A percentile compares a stretch with the other conserved stretches of the same genome.
Evolutionary conservation across 2,329 filamentous ascomycete species (phyloP).

Genomic region (Macrophomina phaseolina): DNA sequence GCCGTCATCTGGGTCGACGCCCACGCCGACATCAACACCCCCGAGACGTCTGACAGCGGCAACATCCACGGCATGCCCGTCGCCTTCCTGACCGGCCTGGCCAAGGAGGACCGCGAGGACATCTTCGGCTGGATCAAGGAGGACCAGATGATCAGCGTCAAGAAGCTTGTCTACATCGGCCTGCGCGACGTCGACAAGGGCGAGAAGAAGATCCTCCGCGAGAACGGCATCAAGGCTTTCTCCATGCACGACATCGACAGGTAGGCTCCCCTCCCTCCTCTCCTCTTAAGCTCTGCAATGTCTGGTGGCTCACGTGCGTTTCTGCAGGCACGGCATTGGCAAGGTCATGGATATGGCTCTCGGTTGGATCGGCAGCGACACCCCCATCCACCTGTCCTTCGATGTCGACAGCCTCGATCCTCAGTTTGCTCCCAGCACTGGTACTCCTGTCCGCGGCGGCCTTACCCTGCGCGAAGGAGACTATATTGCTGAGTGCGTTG

Average conservation of each 20-base stretch:
- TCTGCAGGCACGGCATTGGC: slow-evolving; percentile 83
- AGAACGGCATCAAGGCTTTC: slow-evolving; percentile 92
- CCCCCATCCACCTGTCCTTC: slow-evolving; percentile 95
- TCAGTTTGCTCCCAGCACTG: slow-evolving; percentile 94
- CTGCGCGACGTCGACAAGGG: slow-evolving; percentile 89
- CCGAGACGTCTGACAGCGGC: slow-evolving; percentile 85
- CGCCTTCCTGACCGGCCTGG: slow-evolving; percentile 85
- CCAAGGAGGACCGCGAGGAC: slow-evolving; percentile 74
- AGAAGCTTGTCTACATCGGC: slow-evolving; percentile 96
- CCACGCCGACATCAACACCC: slow-evolving; percentile 96
- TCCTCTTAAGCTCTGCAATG: no score
- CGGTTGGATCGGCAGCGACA: slow-evolving; percentile 90
- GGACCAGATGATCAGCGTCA: slow-evolving; percentile 71
- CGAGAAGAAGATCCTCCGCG: slow-evolving; percentile 89
- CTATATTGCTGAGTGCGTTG: slow-evolving; percentile 82
- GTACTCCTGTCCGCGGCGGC: slow-evolving; percentile 91
- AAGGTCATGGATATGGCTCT: slow-evolving; percentile 98
- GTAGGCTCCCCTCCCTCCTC: slow-evolving; percentile 53
- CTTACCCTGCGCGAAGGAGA: slow-evolving; percentile 94
- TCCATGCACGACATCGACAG: slow-evolving; percentile 98
- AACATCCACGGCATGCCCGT: slow-evolving; percentile 99
- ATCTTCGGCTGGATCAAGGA: slow-evolving; percentile 89
- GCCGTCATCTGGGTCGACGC: slow-evolving; percentile 99
- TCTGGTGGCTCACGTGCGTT: slow-evolving; percentile 21
- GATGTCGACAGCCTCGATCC: slow-evolving; percentile 97